Evolutionary conservation across 2,329 filamentous ascomycete species (phyloP).

Genomic region (Aspergillus fumigatus): DNA sequence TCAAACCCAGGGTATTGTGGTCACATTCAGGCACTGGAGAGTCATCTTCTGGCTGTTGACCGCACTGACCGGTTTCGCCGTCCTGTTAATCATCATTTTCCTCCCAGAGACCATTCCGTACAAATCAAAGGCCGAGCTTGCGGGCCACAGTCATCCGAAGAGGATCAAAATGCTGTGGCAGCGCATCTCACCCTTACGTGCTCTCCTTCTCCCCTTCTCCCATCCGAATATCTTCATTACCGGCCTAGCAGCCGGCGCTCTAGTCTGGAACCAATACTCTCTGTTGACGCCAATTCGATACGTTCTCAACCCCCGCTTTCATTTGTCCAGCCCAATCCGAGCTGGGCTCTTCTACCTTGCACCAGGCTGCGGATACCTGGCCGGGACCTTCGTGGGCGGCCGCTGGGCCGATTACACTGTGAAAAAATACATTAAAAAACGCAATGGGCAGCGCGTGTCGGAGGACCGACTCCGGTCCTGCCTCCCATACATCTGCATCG

Average conservation of each 20-base stretch:
- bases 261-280: slow-evolving; percentile 74
- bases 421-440: slow-evolving; percentile 58
- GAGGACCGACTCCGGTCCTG: slow-evolving; percentile 64
- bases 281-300: slow-evolving; percentile 67
- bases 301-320: slow-evolving; percentile 69
- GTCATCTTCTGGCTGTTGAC: slow-evolving; percentile 75
- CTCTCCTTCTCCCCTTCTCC: slow-evolving; percentile 58
- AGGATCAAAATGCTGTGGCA: slow-evolving; percentile 54
- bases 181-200: slow-evolving; percentile 63
- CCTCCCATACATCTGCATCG: slow-evolving; percentile 52
- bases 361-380: slow-evolving; percentile 64
- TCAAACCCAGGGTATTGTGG: slow-evolving; percentile 68
- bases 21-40: slow-evolving; percentile 68
- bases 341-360: slow-evolving; percentile 70
- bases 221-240: slow-evolving; percentile 66
- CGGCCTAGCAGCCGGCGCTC: slow-evolving; percentile 55
- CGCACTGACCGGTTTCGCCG: slow-evolving; percentile 58
- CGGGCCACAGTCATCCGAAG: slow-evolving; percentile 47
- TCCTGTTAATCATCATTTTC: slow-evolving; percentile 58
- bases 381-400: slow-evolving; percentile 68
- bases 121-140: slow-evolving; percentile 58
- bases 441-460: slow-evolving; percentile 54
- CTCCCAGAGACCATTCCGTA: slow-evolving; percentile 70
- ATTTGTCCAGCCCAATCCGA: slow-evolving; percentile 61
- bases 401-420: slow-evolving; percentile 65